These are phyloP conservation scores for Chalciporus sp. DNA, from an alignment of 1,284 basidiomycete genomes.

Conservation along the genomic window DNA sequence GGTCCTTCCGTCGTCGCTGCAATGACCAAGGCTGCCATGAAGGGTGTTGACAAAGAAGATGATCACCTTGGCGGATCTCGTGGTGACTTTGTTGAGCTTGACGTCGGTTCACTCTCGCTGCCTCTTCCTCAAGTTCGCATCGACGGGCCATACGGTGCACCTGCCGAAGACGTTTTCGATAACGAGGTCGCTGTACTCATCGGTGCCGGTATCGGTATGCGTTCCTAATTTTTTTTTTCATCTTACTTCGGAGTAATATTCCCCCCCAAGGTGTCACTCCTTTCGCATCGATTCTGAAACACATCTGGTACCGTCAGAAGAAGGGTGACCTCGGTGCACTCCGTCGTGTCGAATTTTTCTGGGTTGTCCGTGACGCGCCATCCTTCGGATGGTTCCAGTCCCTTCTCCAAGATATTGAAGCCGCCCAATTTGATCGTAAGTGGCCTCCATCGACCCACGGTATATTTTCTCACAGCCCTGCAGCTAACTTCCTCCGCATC, in stretches of 20 bases:
- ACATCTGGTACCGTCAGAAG: slow-evolving; percentile 90
- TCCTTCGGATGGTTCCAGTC: slow-evolving; percentile 94
- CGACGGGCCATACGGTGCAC: slow-evolving; percentile 87
- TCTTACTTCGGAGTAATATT: not conserved
- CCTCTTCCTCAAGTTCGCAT: slow-evolving; percentile 75
- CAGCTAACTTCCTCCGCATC: slow-evolving; percentile 88
- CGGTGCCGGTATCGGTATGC: slow-evolving; percentile 85
- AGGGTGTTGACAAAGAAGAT: slow-evolving; percentile 66
- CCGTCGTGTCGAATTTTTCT: slow-evolving; percentile 88
- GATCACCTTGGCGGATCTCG: slow-evolving; percentile 51
- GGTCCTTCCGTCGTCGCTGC: slow-evolving; percentile 72
- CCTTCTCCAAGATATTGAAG: slow-evolving; percentile 82
- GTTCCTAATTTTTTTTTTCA: not conserved
- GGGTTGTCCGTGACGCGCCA: slow-evolving; percentile 87
- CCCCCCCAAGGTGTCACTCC: slow-evolving; percentile 72
- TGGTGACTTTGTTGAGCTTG: slow-evolving; percentile 81
- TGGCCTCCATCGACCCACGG: slow-evolving; percentile 18
- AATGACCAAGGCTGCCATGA: slow-evolving; percentile 76
- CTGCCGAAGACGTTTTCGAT: slow-evolving; percentile 87
- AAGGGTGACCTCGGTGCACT: slow-evolving; percentile 74
- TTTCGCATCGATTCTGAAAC: slow-evolving; percentile 89
- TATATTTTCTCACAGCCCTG: not conserved
- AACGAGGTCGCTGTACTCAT: slow-evolving; percentile 84
- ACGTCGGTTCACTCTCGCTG: slow-evolving; percentile 45
- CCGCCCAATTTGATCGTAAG: slow-evolving; percentile 81